A percentile compares a stretch with the other conserved stretches of the same genome.
Conservation (phyloP, 73 alveolate genomes). For the Breviolum minutum region DNA sequence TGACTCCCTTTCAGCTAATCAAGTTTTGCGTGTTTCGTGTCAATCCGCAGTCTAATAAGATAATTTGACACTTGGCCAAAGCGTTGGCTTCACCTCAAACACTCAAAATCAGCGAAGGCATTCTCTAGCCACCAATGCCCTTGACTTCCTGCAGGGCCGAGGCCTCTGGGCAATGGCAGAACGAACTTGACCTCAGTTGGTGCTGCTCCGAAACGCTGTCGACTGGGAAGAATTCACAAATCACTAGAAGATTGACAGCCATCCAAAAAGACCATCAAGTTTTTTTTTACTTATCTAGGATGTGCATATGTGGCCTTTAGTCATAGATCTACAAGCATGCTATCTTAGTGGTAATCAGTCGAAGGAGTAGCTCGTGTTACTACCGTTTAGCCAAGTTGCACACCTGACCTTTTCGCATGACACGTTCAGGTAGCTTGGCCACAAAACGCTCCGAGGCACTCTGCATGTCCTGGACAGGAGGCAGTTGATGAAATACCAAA, state of each 20-base stretch:
- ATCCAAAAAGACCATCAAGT: not conserved
- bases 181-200: constrained; percentile 57
- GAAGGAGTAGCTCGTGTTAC: not conserved
- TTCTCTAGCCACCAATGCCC: no score
- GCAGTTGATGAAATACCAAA: no score
- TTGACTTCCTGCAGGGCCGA: not conserved
- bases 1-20: no score
- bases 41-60: no score
- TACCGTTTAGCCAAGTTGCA: not conserved
- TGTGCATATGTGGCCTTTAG: not conserved
- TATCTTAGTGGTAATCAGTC: no score
- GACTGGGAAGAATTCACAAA: not conserved
- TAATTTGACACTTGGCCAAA: no score
- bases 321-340: no score
- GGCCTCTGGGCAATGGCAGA: constrained; percentile 77
- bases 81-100: no score
- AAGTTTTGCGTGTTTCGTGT: no score
- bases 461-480: constrained; percentile 33
- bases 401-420: constrained; percentile 84
- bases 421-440: constrained; percentile 85
- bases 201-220: not conserved
- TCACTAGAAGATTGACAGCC: not conserved
- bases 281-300: not conserved
- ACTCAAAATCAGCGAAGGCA: no score
- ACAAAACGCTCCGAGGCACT: constrained; percentile 88